phyloP scores from a whole-genome alignment of 192 early-diverging fungal species.

The Paraglomus brasilianum region DNA sequence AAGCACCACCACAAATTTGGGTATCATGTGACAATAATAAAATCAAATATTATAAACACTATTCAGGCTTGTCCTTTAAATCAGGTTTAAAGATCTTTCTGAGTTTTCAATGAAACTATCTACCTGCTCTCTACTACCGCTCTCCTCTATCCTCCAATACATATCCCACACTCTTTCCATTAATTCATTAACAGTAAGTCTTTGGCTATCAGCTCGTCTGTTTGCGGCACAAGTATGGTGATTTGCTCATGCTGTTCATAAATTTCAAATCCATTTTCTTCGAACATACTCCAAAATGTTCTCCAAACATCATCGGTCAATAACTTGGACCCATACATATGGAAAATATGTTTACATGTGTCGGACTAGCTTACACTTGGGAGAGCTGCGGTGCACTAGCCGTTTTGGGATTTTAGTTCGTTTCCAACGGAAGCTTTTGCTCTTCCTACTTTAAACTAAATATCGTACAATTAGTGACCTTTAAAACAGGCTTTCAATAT shows the following conservation, averaged over 20 bases:
- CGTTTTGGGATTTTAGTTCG: no score
- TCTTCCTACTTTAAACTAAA: no score
- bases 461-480: no score
- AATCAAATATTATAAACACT: no score
- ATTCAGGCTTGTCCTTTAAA: no score
- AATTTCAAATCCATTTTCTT: conserved; percentile 28
- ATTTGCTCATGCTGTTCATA: conserved; percentile 15
- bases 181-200: conserved; percentile 24
- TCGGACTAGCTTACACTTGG: no score
- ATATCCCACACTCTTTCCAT: no score
- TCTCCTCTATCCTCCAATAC: neutral
- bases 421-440: no score
- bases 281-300: conserved; percentile 24
- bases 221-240: neutral
- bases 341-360: conserved; percentile 20
- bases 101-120: conserved; percentile 13
- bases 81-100: conserved; percentile 13
- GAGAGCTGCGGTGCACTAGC: no score
- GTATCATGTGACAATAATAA: no score
- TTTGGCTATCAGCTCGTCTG: conserved; percentile 4
- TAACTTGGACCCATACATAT: conserved; percentile 8
- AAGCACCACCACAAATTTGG: no score
- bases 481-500: no score
- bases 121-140: neutral
- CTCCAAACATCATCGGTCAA: conserved; percentile 20